Evolutionary conservation across 441 rosid species (phyloP), one percentile per base, ranked within the genome.

Genomic region (Codiaeum variegatum): DNA sequence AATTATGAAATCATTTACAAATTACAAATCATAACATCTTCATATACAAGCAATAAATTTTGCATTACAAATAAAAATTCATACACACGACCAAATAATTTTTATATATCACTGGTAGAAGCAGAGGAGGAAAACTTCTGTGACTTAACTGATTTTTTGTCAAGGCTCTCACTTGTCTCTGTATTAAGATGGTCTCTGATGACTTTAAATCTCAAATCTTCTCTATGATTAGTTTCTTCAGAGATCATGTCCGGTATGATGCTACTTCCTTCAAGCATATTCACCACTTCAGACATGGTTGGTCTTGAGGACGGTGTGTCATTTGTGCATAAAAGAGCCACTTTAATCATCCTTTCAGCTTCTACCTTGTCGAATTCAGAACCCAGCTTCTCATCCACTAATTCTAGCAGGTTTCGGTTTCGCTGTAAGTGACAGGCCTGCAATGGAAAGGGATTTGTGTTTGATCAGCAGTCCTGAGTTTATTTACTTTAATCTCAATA

Each of bases 281-380:
- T 83, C 11, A 85, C 91, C 1, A 86, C 94, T 76, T 87, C 88
- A 0, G 91, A 87, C 94, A 91, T 91, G 9, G 84, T 74, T 29
- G 94, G 94, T 42, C 94, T 83, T 9, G 76, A 62, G 3, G 84
- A 44, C 6, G 91, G 85, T 6, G 91, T 81, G 10, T 77, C 88
- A 36, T 81, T 87, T 4, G 95, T 78, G 75, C 95, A 88, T 72
- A 88, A 55, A 2, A 90, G 86, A 42, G 86, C 89, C 12, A 87
- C 87, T 82, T 85, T 86, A 9, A 84, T 71, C 76, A 86, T 77
- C 7, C 42, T 47, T 74, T 83, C 85, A 18, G 87, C 93, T 81
- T 89, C 93, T 69, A 62, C 72, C 51, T 51, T 66, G 68, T 89
- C 62, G 75, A 81, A 82, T 52, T 85, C 81, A 28, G 81, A 47